Evolutionary conservation across 2,329 filamentous ascomycete species (phyloP).

Genomic region (Fusarium sp.): DNA sequence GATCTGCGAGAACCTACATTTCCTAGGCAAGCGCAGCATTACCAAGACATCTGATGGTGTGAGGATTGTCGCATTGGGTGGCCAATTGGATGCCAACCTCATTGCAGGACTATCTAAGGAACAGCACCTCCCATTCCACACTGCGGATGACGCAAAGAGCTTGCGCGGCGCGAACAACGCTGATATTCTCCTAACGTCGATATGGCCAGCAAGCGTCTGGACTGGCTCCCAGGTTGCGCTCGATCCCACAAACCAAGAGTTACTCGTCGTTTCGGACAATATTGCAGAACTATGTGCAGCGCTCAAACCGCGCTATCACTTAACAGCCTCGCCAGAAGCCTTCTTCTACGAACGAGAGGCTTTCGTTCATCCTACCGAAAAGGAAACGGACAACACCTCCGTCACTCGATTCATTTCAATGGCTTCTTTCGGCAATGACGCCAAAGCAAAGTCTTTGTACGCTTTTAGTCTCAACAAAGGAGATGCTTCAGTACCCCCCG

Average conservation of each 20-base stretch:
- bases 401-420: constrained; percentile 92
- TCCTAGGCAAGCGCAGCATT: constrained; percentile 84
- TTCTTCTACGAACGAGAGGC: constrained; percentile 92
- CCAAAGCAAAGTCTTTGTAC: constrained; percentile 83
- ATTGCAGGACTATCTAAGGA: constrained; percentile 72
- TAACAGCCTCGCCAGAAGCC: constrained; percentile 71
- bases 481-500: constrained; percentile 71
- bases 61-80: constrained; percentile 86
- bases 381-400: constrained; percentile 59
- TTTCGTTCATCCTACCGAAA: constrained; percentile 74
- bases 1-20: constrained; percentile 90
- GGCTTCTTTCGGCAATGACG: constrained; percentile 77
- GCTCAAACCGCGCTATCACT: constrained; percentile 92
- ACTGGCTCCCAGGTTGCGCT: constrained; percentile 71
- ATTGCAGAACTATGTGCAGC: constrained; percentile 81
- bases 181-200: constrained; percentile 86
- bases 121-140: constrained; percentile 81
- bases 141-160: constrained; percentile 76
- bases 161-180: constrained; percentile 79
- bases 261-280: constrained; percentile 67
- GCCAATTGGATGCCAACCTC: constrained; percentile 70
- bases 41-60: constrained; percentile 92
- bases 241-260: constrained; percentile 60
- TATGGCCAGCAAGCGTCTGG: constrained; percentile 83
- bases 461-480: constrained; percentile 77